Evolutionary conservation across 2,329 filamentous ascomycete species (phyloP), one percentile per base, ranked within the genome.

Genomic region (Sporothrix euskadiensis): DNA sequence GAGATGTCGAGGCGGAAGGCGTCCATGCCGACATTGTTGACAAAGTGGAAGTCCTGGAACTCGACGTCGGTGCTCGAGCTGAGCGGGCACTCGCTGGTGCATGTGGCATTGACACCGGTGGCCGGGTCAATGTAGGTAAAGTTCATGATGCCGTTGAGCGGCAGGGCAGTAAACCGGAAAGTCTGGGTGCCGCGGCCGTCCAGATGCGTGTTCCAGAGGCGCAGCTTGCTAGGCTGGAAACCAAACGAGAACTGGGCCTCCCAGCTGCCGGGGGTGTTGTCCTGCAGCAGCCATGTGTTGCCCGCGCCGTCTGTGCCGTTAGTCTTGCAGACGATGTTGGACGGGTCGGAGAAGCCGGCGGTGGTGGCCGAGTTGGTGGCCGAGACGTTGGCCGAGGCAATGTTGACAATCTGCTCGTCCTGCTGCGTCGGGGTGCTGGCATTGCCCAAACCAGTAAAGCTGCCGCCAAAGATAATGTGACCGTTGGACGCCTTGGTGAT

Each of bases 131-230:
- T 90, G 78, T 96, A 98, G 52, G 94, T 97, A 79, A 99, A 87
- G 82, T 98, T 98, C 90, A 99, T 93, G 80, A 99, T 98, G 71
- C 96, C 96, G 75, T 92, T 91, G 78, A 95, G 89, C 5, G 95
- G 94, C 74, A 95, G 84, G 22, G 94, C 93, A 30, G 93, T 93
- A 80, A 94, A 97, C 73, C 94, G 90, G 84, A 93, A 99, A 0
- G 91, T 92, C 83, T 93, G 92, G 41, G 94, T 97, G 41, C 96
- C 94, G 76, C 94, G 90, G 70, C 92, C 94, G 78, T 96, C 89
- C 71, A 90, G 86, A 77, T 92, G 90, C 2, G 95, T 96, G 82
- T 99, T 99, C 85, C 92, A 94, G 32, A 99, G 84, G 71, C 94
- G 90, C 74, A 99, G 83, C 81, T 94, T 97, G 10, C 94, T 95